These are phyloP conservation scores for Erodium texanum DNA, from an alignment of 441 rosid species.

Conservation along the genomic window DNA sequence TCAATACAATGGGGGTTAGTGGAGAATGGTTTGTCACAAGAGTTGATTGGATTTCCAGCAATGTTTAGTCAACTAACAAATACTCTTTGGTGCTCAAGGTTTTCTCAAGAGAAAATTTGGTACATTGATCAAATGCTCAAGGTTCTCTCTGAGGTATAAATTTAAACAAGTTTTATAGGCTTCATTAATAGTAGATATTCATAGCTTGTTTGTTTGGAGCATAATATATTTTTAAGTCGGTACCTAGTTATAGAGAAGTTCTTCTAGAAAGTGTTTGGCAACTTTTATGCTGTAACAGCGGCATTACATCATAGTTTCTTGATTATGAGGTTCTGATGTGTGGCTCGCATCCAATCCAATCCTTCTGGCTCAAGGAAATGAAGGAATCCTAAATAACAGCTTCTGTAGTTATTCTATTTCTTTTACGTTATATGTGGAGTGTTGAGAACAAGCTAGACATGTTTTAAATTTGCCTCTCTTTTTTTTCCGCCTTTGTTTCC, in stretches of 20 bases:
- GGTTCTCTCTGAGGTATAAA: conserved; percentile 90
- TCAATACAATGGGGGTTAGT: conserved; percentile 4
- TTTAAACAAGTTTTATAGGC: too few species aligned
- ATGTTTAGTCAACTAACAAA: conserved; percentile 18
- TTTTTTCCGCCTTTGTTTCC: background rate
- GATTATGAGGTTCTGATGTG: background rate
- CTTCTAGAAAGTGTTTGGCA: background rate
- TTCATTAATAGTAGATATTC: background rate
- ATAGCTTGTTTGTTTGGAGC: conserved; percentile 8
- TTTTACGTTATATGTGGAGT: background rate
- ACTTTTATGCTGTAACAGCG: background rate
- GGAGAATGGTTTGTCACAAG: conserved; percentile 5
- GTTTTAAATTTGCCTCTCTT: background rate
- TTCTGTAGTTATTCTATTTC: background rate
- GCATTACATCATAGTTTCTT: background rate
- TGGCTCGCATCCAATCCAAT: background rate
- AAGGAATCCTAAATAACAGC: background rate
- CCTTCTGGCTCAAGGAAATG: background rate
- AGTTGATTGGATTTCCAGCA: conserved; percentile 5
- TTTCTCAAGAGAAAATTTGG: conserved; percentile 94
- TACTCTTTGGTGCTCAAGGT: conserved; percentile 46
- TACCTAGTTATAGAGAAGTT: conserved; percentile 6
- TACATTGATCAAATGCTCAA: conserved; percentile 99
- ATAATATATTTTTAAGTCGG: conserved; percentile 1
- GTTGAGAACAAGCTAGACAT: background rate